Evolutionary conservation across 2,329 filamentous ascomycete species (phyloP).

Genomic region (Colletotrichum sp.): DNA sequence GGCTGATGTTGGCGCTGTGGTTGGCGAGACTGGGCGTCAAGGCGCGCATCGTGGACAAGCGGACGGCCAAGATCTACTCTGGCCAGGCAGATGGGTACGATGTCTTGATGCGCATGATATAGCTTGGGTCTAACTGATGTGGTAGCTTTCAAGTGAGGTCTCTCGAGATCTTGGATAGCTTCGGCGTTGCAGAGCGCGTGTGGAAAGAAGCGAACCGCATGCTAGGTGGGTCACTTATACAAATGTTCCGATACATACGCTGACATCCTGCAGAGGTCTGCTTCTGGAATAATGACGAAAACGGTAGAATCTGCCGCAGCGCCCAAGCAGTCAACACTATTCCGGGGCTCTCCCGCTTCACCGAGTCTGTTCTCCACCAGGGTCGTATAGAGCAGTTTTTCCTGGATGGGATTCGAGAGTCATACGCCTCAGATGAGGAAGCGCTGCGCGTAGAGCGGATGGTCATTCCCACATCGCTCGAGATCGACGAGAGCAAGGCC

Average conservation of each 20-base stretch:
- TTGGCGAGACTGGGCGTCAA: slow-evolving; percentile 44
- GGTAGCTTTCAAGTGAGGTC: slow-evolving; percentile 16
- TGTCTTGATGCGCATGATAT: slow-evolving; percentile 37
- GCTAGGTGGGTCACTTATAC: slow-evolving; percentile 52
- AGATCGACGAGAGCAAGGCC: slow-evolving; percentile 55
- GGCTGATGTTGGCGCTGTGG: slow-evolving; percentile 49
- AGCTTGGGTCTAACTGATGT: background rate
- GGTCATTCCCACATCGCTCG: slow-evolving; percentile 60
- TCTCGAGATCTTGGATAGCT: slow-evolving; percentile 74
- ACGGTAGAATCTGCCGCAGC: slow-evolving; percentile 61
- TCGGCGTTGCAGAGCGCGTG: slow-evolving; percentile 68
- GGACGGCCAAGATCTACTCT: slow-evolving; percentile 41
- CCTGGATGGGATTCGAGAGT: slow-evolving; percentile 62
- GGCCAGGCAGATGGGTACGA: slow-evolving; percentile 57
- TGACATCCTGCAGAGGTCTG: background rate
- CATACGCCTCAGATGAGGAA: slow-evolving; percentile 42
- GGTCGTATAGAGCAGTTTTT: slow-evolving; percentile 74
- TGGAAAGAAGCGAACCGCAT: slow-evolving; percentile 73
- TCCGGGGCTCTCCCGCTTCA: slow-evolving; percentile 65
- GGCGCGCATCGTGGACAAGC: slow-evolving; percentile 50
- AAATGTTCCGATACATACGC: background rate
- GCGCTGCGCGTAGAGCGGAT: slow-evolving; percentile 62
- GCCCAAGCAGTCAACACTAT: slow-evolving; percentile 70
- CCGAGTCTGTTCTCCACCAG: slow-evolving; percentile 73
- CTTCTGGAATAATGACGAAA: slow-evolving; percentile 66